A percentile compares a stretch with the other conserved stretches of the same genome.
Conservation (phyloP, 768 basidiomycete species). For the Tephrocybe rancida region DNA sequence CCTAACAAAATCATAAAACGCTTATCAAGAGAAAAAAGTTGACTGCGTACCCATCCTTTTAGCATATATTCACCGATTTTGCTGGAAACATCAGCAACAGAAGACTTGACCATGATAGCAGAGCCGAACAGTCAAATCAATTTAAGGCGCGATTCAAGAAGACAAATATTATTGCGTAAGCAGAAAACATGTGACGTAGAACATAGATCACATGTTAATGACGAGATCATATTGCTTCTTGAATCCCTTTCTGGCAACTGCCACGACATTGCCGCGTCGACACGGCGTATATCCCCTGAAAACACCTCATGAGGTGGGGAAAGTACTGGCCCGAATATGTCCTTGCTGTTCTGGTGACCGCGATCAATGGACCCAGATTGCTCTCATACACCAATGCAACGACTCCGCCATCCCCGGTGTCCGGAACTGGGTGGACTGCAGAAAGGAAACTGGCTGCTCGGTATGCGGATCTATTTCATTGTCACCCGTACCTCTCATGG, state of each 20-base stretch:
- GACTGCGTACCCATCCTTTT: constrained; percentile 67
- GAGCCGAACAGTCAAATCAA: no score
- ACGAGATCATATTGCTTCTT: not conserved
- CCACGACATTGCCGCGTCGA: constrained; percentile 35
- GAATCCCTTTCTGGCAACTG: constrained; percentile 17
- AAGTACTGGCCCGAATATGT: constrained; percentile 55
- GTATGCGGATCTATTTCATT: constrained; percentile 33
- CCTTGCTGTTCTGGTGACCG: constrained; percentile 37
- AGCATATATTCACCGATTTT: constrained; percentile 73
- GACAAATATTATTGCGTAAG: no score
- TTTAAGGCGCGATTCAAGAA: no score
- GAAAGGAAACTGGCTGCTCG: constrained; percentile 59
- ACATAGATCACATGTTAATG: constrained; percentile 4
- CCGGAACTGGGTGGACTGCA: constrained; percentile 50
- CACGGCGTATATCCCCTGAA: not conserved
- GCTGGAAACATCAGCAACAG: constrained; percentile 57
- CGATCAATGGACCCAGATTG: constrained; percentile 35
- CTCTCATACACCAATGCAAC: constrained; percentile 33
- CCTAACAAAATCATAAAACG: constrained; percentile 33
- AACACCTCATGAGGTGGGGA: constrained; percentile 50
- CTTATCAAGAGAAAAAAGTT: not conserved
- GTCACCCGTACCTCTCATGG: not conserved
- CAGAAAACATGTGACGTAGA: not conserved
- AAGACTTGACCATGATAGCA: constrained; percentile 44
- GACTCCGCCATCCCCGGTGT: constrained; percentile 33